Conservation (phyloP, 257 asterid genomes). For the Fraxinus excelsior region DNA sequence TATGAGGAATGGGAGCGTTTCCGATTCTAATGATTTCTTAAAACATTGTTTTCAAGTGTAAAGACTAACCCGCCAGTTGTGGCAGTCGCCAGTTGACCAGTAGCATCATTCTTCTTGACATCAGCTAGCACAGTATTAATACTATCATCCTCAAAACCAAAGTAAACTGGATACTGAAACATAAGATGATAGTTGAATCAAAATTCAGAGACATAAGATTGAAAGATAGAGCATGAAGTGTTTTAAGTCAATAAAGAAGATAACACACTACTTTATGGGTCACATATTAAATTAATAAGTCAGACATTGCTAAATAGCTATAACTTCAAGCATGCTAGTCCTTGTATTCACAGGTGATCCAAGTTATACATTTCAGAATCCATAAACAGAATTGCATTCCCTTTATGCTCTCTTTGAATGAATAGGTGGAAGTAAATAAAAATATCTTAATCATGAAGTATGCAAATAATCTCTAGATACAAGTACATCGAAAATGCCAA, state of each 20-base stretch:
- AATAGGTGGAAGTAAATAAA: constrained; percentile 17
- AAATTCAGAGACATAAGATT: constrained; percentile 6
- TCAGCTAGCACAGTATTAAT: constrained; percentile 77
- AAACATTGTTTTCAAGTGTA: constrained; percentile 12
- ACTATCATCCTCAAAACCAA: constrained; percentile 79
- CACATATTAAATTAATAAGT: constrained; percentile 9
- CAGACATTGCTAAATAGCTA: background rate
- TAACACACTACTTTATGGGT: background rate
- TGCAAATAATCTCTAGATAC: constrained; percentile 8
- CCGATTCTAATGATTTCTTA: background rate
- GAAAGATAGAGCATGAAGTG: background rate
- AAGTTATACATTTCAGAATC: background rate
- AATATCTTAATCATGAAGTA: constrained; percentile 6
- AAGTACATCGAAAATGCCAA: constrained; percentile 15
- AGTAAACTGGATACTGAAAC: constrained; percentile 93
- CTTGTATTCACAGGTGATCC: background rate
- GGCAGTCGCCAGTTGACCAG: constrained; percentile 96
- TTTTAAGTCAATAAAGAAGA: constrained; percentile 13
- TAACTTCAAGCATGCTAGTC: background rate
- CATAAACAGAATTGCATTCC: constrained; percentile 6
- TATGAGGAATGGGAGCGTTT: constrained; percentile 5
- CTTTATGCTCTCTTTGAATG: constrained; percentile 1
- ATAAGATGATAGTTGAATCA: constrained; percentile 15
- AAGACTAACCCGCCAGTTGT: constrained; percentile 94
- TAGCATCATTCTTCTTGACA: constrained; percentile 82